A percentile compares a stretch with the other conserved stretches of the same genome.
Evolutionary conservation across 2,329 filamentous ascomycete species (phyloP).

Genomic region (Bipolaris sorokiniana): DNA sequence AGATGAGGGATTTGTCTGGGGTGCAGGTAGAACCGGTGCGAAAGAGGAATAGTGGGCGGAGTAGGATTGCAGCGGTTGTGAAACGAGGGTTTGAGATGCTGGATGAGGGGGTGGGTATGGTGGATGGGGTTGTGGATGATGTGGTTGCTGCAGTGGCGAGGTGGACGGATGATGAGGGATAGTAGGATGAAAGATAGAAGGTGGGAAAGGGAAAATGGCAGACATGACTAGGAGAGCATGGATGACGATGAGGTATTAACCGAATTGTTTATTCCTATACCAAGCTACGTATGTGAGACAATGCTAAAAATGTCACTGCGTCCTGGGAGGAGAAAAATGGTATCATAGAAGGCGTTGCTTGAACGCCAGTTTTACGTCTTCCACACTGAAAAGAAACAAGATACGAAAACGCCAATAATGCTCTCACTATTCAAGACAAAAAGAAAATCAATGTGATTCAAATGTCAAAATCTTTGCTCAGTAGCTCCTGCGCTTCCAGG

Average conservation of each 20-base stretch:
- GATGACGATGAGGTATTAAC: too few species aligned
- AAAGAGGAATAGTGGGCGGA: neutral
- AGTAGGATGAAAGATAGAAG: too few species aligned
- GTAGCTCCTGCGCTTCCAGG: slow-evolving; percentile 16
- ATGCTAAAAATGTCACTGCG: neutral
- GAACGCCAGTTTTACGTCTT: neutral
- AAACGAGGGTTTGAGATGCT: neutral
- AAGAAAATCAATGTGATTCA: neutral
- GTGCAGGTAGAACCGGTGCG: too few species aligned
- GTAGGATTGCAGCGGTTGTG: neutral
- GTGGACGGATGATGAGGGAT: slow-evolving; percentile 7
- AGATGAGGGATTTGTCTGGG: too few species aligned
- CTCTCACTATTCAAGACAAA: neutral
- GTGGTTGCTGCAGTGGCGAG: neutral
- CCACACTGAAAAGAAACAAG: neutral
- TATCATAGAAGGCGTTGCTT: neutral
- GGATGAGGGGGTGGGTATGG: neutral
- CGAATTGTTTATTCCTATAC: neutral
- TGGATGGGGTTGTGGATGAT: slow-evolving; percentile 6
- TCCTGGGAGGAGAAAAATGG: neutral
- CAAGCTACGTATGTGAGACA: neutral
- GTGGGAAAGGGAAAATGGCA: too few species aligned
- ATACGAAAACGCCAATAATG: neutral
- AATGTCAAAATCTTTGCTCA: slow-evolving; percentile 14
- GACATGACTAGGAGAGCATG: too few species aligned